Conservation (phyloP, 768 basidiomycete genomes). For the Ephemerocybe angulata region DNA sequence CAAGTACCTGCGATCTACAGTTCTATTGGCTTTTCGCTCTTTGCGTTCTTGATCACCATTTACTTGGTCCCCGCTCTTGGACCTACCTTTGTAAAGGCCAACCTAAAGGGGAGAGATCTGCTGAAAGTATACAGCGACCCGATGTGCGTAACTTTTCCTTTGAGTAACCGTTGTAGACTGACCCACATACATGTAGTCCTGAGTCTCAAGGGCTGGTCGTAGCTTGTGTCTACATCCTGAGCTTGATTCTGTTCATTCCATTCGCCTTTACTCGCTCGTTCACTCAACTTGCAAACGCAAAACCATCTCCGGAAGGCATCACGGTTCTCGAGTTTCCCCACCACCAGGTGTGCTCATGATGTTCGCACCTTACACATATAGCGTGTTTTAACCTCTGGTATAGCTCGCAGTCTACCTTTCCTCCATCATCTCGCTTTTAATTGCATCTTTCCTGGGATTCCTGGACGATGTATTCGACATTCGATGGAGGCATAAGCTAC, state of each 20-base stretch:
- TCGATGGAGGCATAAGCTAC: conserved; percentile 96
- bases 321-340: conserved; percentile 71
- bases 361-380: conserved; percentile 14
- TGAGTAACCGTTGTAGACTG: not conserved
- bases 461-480: conserved; percentile 98
- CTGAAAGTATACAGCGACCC: conserved; percentile 75
- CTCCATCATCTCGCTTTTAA: conserved; percentile 84
- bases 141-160: conserved; percentile 45
- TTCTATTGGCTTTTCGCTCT: conserved; percentile 77
- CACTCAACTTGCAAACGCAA: conserved; percentile 39
- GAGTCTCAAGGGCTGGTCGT: conserved; percentile 92
- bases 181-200: conserved; percentile 50
- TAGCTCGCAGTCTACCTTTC: conserved; percentile 92
- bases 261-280: conserved; percentile 86
- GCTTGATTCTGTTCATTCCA: conserved; percentile 89
- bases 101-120: conserved; percentile 82
- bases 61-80: conserved; percentile 83
- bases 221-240: conserved; percentile 82
- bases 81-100: conserved; percentile 73
- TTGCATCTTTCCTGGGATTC: conserved; percentile 92
- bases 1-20: conserved; percentile 71
- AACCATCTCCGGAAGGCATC: conserved; percentile 54
- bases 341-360: conserved; percentile 56
- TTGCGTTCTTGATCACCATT: conserved; percentile 74
- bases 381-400: not conserved